These are phyloP conservation scores for Acephala macrosclerotiorum DNA, from an alignment of 2,329 filamentous ascomycete genomes.

Conservation along the genomic window DNA sequence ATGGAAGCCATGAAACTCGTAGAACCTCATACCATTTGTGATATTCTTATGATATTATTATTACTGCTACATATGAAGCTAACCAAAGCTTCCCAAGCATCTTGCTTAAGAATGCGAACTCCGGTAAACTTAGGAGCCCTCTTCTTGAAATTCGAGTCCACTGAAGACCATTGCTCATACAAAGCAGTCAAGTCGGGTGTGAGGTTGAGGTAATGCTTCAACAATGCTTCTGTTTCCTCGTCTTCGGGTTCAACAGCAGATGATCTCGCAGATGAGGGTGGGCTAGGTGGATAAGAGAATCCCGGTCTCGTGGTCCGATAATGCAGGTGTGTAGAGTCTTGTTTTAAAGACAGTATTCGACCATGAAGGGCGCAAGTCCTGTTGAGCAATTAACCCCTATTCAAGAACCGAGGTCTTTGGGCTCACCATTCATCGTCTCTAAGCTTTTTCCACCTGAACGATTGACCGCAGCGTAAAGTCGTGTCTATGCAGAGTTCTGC, in stretches of 20 bases:
- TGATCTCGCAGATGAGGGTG: constrained; percentile 47
- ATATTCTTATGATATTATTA: constrained; percentile 95
- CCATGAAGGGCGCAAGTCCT: constrained; percentile 87
- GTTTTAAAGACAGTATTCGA: constrained; percentile 83
- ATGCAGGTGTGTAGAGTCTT: constrained; percentile 80
- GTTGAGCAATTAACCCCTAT: constrained; percentile 33
- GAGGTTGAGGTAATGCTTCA: constrained; percentile 89
- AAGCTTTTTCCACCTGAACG: constrained; percentile 92
- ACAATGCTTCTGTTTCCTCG: constrained; percentile 76
- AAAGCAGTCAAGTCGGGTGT: constrained; percentile 75
- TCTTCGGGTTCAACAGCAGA: constrained; percentile 49
- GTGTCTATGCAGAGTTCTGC: constrained; percentile 94
- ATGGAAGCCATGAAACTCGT: not conserved
- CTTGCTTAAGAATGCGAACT: constrained; percentile 90
- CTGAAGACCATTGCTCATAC: constrained; percentile 86
- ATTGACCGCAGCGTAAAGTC: constrained; percentile 92
- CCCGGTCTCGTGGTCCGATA: constrained; percentile 75
- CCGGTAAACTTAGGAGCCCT: constrained; percentile 89
- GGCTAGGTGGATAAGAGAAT: constrained; percentile 45
- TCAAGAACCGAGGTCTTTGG: constrained; percentile 10
- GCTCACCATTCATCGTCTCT: constrained; percentile 82
- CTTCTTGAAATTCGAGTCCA: constrained; percentile 87
- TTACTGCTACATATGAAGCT: constrained; percentile 99
- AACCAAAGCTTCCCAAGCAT: constrained; percentile 93
- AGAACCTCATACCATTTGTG: constrained; percentile 75